Evolutionary conservation across 2,329 filamentous ascomycete genomes (phyloP), one percentile per base, ranked within the genome.

Genomic region (Emydomyces testavorans): DNA sequence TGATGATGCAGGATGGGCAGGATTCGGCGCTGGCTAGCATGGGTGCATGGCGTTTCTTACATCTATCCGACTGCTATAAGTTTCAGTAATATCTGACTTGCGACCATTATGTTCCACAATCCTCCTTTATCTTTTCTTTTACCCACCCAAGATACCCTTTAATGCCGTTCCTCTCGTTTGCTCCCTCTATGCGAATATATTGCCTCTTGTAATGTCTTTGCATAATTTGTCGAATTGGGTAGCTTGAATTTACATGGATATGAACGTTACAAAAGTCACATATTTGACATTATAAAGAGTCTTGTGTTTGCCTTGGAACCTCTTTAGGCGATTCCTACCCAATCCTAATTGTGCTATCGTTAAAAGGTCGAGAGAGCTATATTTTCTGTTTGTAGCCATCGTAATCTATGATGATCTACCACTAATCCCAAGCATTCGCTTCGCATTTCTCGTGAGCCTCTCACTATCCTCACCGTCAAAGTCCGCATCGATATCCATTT

Each of bases 381-480:
- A 11, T 11, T 28, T 11, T 28, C 11, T 2, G 10, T 11, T 15
- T 18, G 8, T 32, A n/a, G 24, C 39, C 23, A 32, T n/a, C 16
- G 21, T 18, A 24, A 15, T 16, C 16, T 16, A 43, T 16, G 3
- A 43, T 34, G 53, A 53, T 46, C 64, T 65, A 50, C 61, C 62
- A 23, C 64, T 63, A 24, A 56, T 51, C 23, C 53, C 54, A 44
- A 67, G 54, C 39, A 67, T 52, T 37, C 65, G 57, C 51, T 68
- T 68, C 2, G 57, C 60, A 53, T 62, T 61, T 49, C 62, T 60
- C 41, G 44, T 52, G 50, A 36, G 50, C 15, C 24, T 49, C 15
- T 35, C 26, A 5, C 23, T 10, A 24, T 31, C 39, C 20, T 49
- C 42, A 41, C 35, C 35, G 16, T 44, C 36, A 24, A 36, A 11